Conservation (phyloP, 2,329 filamentous ascomycete species). For the Orbilia ellipsospora region DNA sequence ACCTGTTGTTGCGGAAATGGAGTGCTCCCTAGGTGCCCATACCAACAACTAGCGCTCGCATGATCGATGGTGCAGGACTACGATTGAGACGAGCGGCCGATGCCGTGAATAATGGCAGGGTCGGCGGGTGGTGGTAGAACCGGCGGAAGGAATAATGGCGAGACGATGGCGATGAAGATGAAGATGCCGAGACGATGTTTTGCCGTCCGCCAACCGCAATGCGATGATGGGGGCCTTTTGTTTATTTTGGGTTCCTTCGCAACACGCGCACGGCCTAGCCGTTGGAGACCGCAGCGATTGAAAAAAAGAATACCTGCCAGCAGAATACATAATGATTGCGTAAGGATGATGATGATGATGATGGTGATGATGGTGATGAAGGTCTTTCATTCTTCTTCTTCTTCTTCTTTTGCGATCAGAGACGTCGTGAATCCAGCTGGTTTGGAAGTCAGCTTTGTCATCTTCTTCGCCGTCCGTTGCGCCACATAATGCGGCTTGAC, state of each 20-base stretch:
- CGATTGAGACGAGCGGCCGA: background rate
- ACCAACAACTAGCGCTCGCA: slow-evolving; percentile 49
- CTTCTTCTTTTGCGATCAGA: too few relatives aligned
- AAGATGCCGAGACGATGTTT: background rate
- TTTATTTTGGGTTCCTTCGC: background rate
- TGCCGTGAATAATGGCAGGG: background rate
- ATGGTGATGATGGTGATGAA: too few relatives aligned
- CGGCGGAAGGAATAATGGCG: background rate
- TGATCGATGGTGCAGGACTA: slow-evolving; percentile 20
- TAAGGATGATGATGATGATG: too few relatives aligned
- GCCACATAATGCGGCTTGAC: too few relatives aligned
- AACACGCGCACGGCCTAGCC: background rate
- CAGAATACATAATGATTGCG: too few relatives aligned
- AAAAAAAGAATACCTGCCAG: too few relatives aligned
- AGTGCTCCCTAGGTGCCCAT: slow-evolving; percentile 53
- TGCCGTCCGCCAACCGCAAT: too few relatives aligned
- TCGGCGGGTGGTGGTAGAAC: background rate
- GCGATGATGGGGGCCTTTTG: background rate
- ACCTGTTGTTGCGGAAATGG: slow-evolving; percentile 36
- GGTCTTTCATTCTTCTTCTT: too few relatives aligned
- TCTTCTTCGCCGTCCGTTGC: too few relatives aligned
- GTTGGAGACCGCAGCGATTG: too few relatives aligned
- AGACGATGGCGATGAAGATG: slow-evolving; percentile 1
- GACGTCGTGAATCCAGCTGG: too few relatives aligned
- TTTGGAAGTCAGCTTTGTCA: too few relatives aligned